Evolutionary conservation across 495 filamentous ascomycete species (phyloP), one percentile per base, ranked within the genome.

Genomic region (Mycothermus thermophilus): DNA sequence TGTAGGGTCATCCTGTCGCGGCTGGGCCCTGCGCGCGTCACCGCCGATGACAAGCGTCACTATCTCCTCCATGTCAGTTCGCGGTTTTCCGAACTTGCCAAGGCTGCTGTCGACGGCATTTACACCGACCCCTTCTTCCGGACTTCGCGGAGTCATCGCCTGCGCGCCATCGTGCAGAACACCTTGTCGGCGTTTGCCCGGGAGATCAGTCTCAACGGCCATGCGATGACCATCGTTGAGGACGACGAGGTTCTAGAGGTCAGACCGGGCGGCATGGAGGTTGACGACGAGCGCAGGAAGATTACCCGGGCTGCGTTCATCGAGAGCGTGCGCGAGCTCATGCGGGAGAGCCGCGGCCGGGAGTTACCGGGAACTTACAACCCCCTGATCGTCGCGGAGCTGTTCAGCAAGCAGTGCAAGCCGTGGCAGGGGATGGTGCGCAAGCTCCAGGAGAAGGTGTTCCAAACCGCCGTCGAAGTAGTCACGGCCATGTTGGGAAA

Each of bases 321-420:
- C 17, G 12, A 16, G 1, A n/a, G 33, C 7, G 30, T 40, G 24
- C 27, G 23, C 12, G 12, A 23, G 8, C 12, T 40, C 4, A 27
- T 40, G 24, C 12, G 5, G 25, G 18, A 29, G 10, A 40, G 8
- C 8, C 30, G 37, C n/a, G 30, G 30, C 13, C 23, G 37, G 1
- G 37, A 40, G 13, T 25, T 40, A 1, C 37, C 37, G 4, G 30
- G 37, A 16, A 40, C 37, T 8, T 40, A 28, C 16, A 40, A 40
- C 18, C 30, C 37, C 1, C 16, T 40, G n/a, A 33, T 40, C 8
- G 30, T 40, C 8, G 23, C 30, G 21, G 37, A 40, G 23, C 30
- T 40, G 1, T 40, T 34, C 19, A 16, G 17, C 17, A 21, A 28
- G 23, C 30, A 40, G 17, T 32, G 23, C 17, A 33, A 29, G 9